phyloP scores from a whole-genome alignment of 352 stramenopile species.

The Phytophthora hibernalis region DNA sequence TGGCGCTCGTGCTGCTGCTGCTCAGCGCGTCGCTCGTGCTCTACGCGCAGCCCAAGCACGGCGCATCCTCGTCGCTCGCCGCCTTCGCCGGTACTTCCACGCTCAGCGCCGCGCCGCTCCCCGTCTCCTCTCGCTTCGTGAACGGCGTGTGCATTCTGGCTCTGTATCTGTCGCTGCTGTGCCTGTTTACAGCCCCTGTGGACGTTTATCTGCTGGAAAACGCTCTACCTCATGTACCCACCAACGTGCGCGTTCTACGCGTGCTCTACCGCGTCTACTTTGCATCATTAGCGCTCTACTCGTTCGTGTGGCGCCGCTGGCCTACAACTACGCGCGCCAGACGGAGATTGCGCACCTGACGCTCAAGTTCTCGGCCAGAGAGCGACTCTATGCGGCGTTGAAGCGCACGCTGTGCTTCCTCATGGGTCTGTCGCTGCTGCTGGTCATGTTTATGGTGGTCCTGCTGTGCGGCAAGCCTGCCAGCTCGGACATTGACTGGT shows the following conservation, averaged over 20 bases:
- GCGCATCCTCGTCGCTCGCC: slow-evolving; percentile 54
- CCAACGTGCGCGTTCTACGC: slow-evolving; percentile 59
- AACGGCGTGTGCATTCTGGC: slow-evolving; percentile 72
- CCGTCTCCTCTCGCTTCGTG: slow-evolving; percentile 75
- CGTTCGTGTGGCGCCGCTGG: slow-evolving; percentile 77
- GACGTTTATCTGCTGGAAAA: slow-evolving; percentile 86
- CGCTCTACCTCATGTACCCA: slow-evolving; percentile 60
- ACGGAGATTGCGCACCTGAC: slow-evolving; percentile 88
- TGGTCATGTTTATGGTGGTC: slow-evolving; percentile 74
- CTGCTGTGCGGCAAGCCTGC: slow-evolving; percentile 81
- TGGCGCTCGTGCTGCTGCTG: slow-evolving; percentile 63
- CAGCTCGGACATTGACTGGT: slow-evolving; percentile 81
- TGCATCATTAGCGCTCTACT: slow-evolving; percentile 62
- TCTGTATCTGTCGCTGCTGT: slow-evolving; percentile 77
- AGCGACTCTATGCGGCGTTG: slow-evolving; percentile 62
- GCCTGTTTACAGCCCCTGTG: slow-evolving; percentile 79
- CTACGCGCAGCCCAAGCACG: slow-evolving; percentile 69
- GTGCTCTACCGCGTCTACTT: slow-evolving; percentile 83
- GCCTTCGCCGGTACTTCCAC: slow-evolving; percentile 64
- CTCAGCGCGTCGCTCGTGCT: slow-evolving; percentile 63
- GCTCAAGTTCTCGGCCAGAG: slow-evolving; percentile 57
- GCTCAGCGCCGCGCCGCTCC: slow-evolving; percentile 63
- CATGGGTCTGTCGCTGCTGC: slow-evolving; percentile 65
- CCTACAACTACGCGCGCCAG: slow-evolving; percentile 86
- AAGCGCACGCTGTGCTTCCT: slow-evolving; percentile 85